Conservation (phyloP, 495 filamentous ascomycete genomes). For the Talaromyces thailandensis region DNA sequence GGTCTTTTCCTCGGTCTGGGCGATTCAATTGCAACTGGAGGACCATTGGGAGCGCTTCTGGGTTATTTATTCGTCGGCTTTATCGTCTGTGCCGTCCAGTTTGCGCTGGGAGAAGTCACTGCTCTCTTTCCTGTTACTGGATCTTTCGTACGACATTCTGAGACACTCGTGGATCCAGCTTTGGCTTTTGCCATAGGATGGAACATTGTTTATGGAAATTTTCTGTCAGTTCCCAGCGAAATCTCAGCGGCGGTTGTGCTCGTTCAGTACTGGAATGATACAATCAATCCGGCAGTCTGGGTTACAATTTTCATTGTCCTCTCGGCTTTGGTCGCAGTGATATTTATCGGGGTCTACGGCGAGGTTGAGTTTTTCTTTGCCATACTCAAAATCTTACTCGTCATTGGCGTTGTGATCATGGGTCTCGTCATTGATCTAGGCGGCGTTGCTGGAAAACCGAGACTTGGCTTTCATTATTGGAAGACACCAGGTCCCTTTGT, state of each 20-base stretch:
- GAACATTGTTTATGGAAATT: slow-evolving; percentile 38
- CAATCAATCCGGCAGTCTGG: slow-evolving; percentile 42
- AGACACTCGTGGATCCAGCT: slow-evolving; percentile 42
- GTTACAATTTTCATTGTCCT: slow-evolving; percentile 48
- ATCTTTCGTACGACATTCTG: slow-evolving; percentile 43
- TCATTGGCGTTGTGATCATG: slow-evolving; percentile 43
- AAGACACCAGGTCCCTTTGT: slow-evolving; percentile 43
- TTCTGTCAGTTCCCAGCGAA: slow-evolving; percentile 59
- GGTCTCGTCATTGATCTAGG: slow-evolving; percentile 38
- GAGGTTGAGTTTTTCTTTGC: slow-evolving; percentile 36
- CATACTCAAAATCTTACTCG: slow-evolving; percentile 37
- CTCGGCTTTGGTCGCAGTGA: slow-evolving; percentile 46
- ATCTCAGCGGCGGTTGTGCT: slow-evolving; percentile 53
- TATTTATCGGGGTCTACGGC: slow-evolving; percentile 39
- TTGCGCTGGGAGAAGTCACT: slow-evolving; percentile 32
- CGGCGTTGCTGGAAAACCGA: slow-evolving; percentile 22
- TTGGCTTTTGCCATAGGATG: slow-evolving; percentile 55
- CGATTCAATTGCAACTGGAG: slow-evolving; percentile 45
- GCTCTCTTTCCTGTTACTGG: slow-evolving; percentile 35
- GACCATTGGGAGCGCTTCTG: slow-evolving; percentile 52
- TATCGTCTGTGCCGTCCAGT: slow-evolving; percentile 33
- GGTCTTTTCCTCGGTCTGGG: slow-evolving; percentile 56
- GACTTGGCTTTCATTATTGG: slow-evolving; percentile 41
- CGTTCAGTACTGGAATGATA: slow-evolving; percentile 51
- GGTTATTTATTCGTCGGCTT: slow-evolving; percentile 33